These are phyloP conservation scores for Trichoderma brevicompactum DNA, from an alignment of 2,329 filamentous ascomycete species.

Conservation along the genomic window DNA sequence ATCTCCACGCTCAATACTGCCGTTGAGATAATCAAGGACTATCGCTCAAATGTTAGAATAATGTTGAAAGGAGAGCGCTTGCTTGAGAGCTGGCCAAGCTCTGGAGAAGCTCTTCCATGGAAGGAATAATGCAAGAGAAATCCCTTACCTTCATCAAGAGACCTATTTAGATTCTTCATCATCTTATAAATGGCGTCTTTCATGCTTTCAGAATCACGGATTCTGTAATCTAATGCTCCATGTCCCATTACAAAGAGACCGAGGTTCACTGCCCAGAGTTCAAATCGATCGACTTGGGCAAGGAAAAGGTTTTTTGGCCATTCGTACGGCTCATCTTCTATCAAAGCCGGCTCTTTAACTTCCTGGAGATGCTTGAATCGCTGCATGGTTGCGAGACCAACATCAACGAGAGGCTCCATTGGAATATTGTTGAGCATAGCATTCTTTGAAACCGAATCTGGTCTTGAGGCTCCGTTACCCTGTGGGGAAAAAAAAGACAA, in stretches of 20 bases:
- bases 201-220: constrained; percentile 19
- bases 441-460: neutral
- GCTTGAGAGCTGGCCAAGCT: too few species aligned
- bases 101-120: neutral
- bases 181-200: constrained; percentile 8
- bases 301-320: constrained; percentile 1
- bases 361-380: constrained; percentile 9
- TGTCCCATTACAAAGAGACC: constrained; percentile 18
- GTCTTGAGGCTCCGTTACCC: too few species aligned
- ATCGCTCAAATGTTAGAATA: neutral
- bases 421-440: too few species aligned
- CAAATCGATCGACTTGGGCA: constrained; percentile 18
- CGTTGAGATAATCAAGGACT: constrained; percentile 16
- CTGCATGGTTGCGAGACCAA: neutral
- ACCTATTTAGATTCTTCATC: neutral
- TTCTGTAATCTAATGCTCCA: constrained; percentile 21
- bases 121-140: too few species aligned
- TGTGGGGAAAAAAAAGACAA: too few species aligned
- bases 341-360: neutral
- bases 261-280: constrained; percentile 28
- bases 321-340: neutral
- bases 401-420: constrained; percentile 4
- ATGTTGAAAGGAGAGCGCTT: neutral
- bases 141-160: constrained; percentile 14
- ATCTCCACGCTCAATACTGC: neutral